A percentile compares a stretch with the other conserved stretches of the same genome.
Evolutionary conservation across 768 basidiomycete species (phyloP).

Genomic region (Cystofilobasidium ferigula): DNA sequence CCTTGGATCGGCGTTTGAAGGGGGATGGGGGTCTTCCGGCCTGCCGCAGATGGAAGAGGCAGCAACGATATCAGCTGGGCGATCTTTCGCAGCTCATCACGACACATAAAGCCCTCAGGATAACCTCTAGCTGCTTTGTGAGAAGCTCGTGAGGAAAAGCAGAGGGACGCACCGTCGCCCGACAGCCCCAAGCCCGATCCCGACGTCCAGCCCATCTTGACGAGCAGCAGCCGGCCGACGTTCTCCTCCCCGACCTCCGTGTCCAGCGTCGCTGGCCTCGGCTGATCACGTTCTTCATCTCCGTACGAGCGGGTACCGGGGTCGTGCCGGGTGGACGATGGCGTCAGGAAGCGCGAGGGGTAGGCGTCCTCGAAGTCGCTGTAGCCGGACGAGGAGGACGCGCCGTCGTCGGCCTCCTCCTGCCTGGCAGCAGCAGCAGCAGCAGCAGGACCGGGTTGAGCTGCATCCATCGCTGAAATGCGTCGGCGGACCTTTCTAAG

Average conservation of each 20-base stretch:
- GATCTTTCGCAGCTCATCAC: too few species aligned
- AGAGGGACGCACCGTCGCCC: conserved; percentile 51
- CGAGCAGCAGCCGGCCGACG: too few species aligned
- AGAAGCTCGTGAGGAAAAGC: too few species aligned
- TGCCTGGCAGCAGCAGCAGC: too few species aligned
- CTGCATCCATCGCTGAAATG: too few species aligned
- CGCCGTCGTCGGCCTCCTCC: background rate
- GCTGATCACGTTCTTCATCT: background rate
- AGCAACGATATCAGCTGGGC: background rate
- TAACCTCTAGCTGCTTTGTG: too few species aligned
- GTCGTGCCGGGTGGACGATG: background rate
- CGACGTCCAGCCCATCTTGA: conserved; percentile 74
- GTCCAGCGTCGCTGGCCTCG: conserved; percentile 2
- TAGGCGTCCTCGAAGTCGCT: background rate
- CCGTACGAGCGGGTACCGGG: background rate
- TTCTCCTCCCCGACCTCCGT: conserved; percentile 71
- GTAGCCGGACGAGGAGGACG: background rate
- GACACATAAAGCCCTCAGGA: too few species aligned
- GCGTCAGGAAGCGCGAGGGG: background rate
- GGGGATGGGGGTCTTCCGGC: conserved; percentile 15
- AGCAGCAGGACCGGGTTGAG: too few species aligned
- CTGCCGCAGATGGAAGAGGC: background rate
- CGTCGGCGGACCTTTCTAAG: too few species aligned
- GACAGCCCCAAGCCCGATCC: conserved; percentile 73
- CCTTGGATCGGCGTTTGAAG: conserved; percentile 8